These are phyloP conservation scores for Fusarium mexicanum DNA, from an alignment of 2,329 filamentous ascomycete genomes.

Conservation along the genomic window DNA sequence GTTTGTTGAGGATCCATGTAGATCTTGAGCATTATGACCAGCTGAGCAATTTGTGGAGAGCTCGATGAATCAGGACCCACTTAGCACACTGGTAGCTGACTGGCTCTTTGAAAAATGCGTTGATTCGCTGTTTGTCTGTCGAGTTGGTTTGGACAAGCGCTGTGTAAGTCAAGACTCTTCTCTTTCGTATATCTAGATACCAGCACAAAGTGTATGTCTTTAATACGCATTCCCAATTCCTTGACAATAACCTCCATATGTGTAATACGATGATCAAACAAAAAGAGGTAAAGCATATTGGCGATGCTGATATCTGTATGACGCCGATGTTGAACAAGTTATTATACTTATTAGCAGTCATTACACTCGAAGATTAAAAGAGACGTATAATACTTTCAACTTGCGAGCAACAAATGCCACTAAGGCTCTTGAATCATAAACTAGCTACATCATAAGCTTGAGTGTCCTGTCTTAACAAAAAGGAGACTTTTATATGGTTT, in stretches of 20 bases:
- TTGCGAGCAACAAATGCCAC: neutral
- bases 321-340: neutral
- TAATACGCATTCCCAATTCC: neutral
- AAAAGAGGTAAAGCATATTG: neutral
- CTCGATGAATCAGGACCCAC: neutral
- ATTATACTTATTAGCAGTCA: neutral
- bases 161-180: neutral
- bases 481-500: neutral
- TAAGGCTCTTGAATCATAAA: neutral
- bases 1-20: neutral
- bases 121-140: neutral
- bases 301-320: neutral
- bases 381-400: neutral
- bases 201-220: neutral
- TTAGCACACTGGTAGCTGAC: neutral
- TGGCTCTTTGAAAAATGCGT: neutral
- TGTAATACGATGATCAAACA: neutral
- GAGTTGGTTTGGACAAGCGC: neutral
- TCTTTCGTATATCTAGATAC: neutral
- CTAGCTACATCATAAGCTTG: neutral
- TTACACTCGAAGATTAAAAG: neutral
- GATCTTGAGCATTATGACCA: accelerated
- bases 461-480: neutral
- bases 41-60: neutral
- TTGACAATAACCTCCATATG: neutral